Conservation (phyloP, 441 rosid genomes). For the Gossypium davidsonii region DNA sequence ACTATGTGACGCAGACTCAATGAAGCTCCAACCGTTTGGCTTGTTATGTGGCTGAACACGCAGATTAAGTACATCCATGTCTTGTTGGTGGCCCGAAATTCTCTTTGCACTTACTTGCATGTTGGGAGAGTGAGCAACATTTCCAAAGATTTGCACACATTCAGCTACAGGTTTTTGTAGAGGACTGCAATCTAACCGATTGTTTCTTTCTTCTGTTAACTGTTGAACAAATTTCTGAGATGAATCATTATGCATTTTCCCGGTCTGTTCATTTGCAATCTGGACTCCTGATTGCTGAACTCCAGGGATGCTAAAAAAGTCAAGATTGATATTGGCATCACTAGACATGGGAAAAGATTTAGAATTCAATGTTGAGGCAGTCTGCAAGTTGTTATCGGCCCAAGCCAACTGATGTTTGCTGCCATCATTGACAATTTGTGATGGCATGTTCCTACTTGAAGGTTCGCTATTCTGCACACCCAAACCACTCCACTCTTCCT, state of each 20-base stretch:
- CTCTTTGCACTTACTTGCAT: neutral
- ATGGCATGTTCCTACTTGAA: conserved; percentile 27
- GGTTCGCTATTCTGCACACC: conserved; percentile 31
- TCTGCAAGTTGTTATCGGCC: conserved; percentile 32
- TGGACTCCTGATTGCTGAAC: conserved; percentile 31
- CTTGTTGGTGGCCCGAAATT: conserved; percentile 5
- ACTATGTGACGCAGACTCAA: conserved; percentile 25
- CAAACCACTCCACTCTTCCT: conserved; percentile 56
- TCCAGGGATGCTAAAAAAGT: conserved; percentile 16
- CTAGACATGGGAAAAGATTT: conserved; percentile 25
- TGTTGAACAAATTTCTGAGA: conserved; percentile 34
- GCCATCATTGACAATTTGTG: conserved; percentile 22
- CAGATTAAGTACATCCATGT: conserved; percentile 17
- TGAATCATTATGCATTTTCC: conserved; percentile 33
- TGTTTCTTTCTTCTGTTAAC: conserved; percentile 35
- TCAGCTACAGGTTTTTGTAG: conserved; percentile 40
- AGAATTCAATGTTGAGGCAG: conserved; percentile 18
- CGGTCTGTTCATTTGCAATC: conserved; percentile 32
- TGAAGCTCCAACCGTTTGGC: conserved; percentile 40
- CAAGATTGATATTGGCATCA: conserved; percentile 21
- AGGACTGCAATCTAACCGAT: conserved; percentile 34
- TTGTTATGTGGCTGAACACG: conserved; percentile 21
- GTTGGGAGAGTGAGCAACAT: conserved; percentile 32
- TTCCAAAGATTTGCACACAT: conserved; percentile 36
- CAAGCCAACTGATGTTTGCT: conserved; percentile 35